Evolutionary conservation across 1,139 yeast species (phyloP), one percentile per base, ranked within the genome.

Genomic region (Protomyces inundatus): DNA sequence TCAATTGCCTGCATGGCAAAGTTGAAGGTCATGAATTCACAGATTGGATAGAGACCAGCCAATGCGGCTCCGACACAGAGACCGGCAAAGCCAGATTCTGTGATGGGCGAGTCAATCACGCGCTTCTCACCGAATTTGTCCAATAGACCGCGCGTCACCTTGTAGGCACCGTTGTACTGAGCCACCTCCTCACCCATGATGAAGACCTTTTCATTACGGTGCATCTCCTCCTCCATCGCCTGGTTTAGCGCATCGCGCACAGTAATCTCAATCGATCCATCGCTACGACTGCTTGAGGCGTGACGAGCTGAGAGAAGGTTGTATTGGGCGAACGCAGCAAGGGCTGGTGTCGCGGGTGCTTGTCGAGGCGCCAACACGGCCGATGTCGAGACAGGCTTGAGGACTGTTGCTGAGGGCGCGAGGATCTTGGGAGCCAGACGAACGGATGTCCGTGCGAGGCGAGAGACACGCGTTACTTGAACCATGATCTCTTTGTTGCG

Each of bases 51-150:
- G 75, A 93, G 85, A 65, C 98, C 98, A 65, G 96, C 93, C 75
- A 93, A 85, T 12, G 98, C 95, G 64, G 98, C 93, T 79, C 99
- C 99, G 55, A 90, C 96, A 71, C 97, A 89, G 71, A 93, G 80
- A 74, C 99, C 99, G 65, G 98, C 87, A 82, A 93, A 93, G 65
- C 99, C 99, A 93, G 93, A 91, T 79, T 93, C 99, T 65, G 99
- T 93, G 77, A 93, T 93, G 69, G 99, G 99, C 68, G 98, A 93
- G 79, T 93, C 99, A 69, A 93, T 84, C 69, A 93, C 87, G 80
- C 98, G 87, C 79, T 90, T 87, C 76, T 93, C 97, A 70, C 99
- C 98, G 73, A 93, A 93, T 77, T 97, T 84, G 78, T 95, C 98
- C 74, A 93, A 82, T 70, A 93, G 82, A 56, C 98, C 98, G 77